phyloP scores from a whole-genome alignment of 1,139 yeast genomes.

The Taphrina sp. region DNA sequence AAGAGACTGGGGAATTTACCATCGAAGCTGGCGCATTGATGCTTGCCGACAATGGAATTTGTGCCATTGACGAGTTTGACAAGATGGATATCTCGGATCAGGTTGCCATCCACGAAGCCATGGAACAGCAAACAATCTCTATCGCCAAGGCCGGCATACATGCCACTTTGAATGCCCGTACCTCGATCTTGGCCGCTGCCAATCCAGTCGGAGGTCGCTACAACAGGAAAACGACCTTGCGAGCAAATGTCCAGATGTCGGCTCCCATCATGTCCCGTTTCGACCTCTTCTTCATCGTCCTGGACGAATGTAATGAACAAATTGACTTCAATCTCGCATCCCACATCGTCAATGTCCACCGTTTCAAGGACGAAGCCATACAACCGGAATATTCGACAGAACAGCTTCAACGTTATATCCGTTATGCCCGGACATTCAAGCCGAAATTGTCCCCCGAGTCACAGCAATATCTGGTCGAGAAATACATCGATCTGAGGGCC shows the following conservation, averaged over 20 bases:
- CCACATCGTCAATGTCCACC: slow-evolving; percentile 90
- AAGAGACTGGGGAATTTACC: slow-evolving; percentile 95
- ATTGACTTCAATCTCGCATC: slow-evolving; percentile 86
- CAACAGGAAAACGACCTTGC: slow-evolving; percentile 76
- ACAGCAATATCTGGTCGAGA: slow-evolving; percentile 68
- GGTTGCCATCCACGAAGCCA: slow-evolving; percentile 98
- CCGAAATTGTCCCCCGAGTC: slow-evolving; percentile 84
- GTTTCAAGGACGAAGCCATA: slow-evolving; percentile 87
- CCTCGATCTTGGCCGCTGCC: slow-evolving; percentile 95
- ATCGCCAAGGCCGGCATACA: slow-evolving; percentile 98
- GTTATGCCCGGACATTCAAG: slow-evolving; percentile 88
- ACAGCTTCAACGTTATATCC: slow-evolving; percentile 82
- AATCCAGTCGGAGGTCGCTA: slow-evolving; percentile 96
- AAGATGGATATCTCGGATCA: slow-evolving; percentile 96
- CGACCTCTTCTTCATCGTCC: slow-evolving; percentile 87
- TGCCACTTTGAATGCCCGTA: slow-evolving; percentile 93
- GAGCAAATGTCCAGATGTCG: slow-evolving; percentile 93
- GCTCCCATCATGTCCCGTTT: slow-evolving; percentile 99
- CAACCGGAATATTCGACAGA: slow-evolving; percentile 87
- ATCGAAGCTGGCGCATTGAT: slow-evolving; percentile 98
- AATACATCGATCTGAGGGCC: slow-evolving; percentile 81
- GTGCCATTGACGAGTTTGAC: slow-evolving; percentile 98
- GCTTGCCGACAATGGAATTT: slow-evolving; percentile 98
- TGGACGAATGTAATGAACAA: slow-evolving; percentile 92
- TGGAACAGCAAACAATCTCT: slow-evolving; percentile 98